Evolutionary conservation across 2,329 filamentous ascomycete species (phyloP).

Genomic region (Rhynchosporium graminicola): DNA sequence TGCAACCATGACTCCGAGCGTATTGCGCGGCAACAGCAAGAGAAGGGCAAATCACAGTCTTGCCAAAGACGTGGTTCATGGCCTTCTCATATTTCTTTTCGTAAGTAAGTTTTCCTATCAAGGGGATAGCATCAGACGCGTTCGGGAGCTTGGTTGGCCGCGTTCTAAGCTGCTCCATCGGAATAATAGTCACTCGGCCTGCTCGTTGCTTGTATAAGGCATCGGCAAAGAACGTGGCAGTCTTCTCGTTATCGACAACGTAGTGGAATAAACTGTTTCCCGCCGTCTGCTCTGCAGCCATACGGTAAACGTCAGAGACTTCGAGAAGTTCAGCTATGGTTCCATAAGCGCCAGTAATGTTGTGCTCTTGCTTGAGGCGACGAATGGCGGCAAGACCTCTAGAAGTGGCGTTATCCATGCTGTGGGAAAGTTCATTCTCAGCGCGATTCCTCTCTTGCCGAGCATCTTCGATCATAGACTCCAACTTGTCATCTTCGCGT

Average conservation of each 20-base stretch:
- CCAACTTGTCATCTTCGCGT: slow-evolving; percentile 85
- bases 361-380: slow-evolving; percentile 74
- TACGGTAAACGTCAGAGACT: slow-evolving; percentile 79
- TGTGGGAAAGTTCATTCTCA: slow-evolving; percentile 74
- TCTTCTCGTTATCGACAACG: slow-evolving; percentile 88
- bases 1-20: slow-evolving; percentile 85
- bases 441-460: slow-evolving; percentile 75
- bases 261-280: slow-evolving; percentile 94
- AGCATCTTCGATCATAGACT: slow-evolving; percentile 73
- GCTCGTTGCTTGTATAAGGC: slow-evolving; percentile 76
- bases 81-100: slow-evolving; percentile 77
- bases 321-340: slow-evolving; percentile 91
- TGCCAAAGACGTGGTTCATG: slow-evolving; percentile 93
- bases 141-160: slow-evolving; percentile 76
- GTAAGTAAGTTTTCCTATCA: slow-evolving; percentile 82
- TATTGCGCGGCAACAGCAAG: slow-evolving; percentile 87
- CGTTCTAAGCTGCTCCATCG: slow-evolving; percentile 76
- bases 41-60: slow-evolving; percentile 90
- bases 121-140: slow-evolving; percentile 81
- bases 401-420: slow-evolving; percentile 88
- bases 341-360: slow-evolving; percentile 86
- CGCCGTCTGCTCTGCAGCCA: slow-evolving; percentile 89
- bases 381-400: slow-evolving; percentile 85
- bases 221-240: slow-evolving; percentile 79
- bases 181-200: slow-evolving; percentile 92